Percentiles rank a stretch among this genome's conserved stretches.
Conservation (phyloP, 2,329 filamentous ascomycete genomes). For the Hymenoscyphus occultus region DNA sequence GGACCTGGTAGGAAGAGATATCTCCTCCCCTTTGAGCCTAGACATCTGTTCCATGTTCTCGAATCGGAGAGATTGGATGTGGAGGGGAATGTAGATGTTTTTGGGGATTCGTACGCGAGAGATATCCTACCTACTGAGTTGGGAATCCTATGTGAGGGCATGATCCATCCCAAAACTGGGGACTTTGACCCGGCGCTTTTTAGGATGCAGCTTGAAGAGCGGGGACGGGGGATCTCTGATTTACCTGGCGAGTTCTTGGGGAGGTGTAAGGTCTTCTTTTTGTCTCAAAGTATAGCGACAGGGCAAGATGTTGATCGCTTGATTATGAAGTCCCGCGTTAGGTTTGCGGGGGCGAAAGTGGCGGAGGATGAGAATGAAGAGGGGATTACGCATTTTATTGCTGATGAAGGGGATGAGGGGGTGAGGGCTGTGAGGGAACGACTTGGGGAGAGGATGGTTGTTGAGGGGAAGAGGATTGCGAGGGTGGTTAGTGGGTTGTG, state of each 20-base stretch:
- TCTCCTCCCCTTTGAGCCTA: slow-evolving; percentile 58
- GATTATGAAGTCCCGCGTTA: slow-evolving; percentile 55
- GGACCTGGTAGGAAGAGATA: slow-evolving; percentile 46
- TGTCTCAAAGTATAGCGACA: no score
- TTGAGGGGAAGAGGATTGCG: slow-evolving; percentile 49
- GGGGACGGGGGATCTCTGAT: slow-evolving; percentile 50
- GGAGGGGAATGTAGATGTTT: slow-evolving; percentile 66
- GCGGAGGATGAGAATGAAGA: slow-evolving; percentile 49
- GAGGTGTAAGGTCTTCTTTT: slow-evolving; percentile 38
- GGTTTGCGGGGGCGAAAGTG: slow-evolving; percentile 67
- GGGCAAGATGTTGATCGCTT: slow-evolving; percentile 38
- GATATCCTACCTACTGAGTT: slow-evolving; percentile 66
- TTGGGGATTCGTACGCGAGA: slow-evolving; percentile 78
- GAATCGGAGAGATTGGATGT: slow-evolving; percentile 54
- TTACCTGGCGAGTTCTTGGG: slow-evolving; percentile 53
- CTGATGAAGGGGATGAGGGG: slow-evolving; percentile 46
- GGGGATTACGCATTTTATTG: slow-evolving; percentile 68
- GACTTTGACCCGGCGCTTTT: slow-evolving; percentile 48
- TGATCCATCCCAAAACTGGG: slow-evolving; percentile 46
- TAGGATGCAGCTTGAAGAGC: slow-evolving; percentile 53
- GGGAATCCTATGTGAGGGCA: slow-evolving; percentile 45
- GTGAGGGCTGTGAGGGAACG: slow-evolving; percentile 45
- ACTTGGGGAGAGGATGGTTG: slow-evolving; percentile 40
- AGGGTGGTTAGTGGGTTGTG: slow-evolving; percentile 68
- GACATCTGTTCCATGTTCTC: slow-evolving; percentile 70